These are phyloP conservation scores for Coemansia sp. DNA, from an alignment of 192 early-diverging fungal species.

Conservation along the genomic window DNA sequence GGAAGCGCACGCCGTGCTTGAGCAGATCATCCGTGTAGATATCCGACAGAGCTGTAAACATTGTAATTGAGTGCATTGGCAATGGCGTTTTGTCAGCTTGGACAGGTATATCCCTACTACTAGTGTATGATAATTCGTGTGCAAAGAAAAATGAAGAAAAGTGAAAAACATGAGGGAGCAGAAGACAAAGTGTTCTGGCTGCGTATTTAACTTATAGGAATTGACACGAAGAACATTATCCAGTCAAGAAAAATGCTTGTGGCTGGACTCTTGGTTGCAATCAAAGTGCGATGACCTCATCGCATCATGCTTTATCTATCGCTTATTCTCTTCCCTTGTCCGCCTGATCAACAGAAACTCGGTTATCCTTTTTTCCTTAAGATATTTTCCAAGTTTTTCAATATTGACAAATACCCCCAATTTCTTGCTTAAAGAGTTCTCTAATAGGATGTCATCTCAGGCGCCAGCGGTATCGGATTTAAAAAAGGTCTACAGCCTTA, in stretches of 20 bases:
- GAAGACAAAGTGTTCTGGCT: not conserved
- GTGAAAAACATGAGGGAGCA: not conserved
- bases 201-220: not conserved
- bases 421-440: not conserved
- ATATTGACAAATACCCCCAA: not conserved
- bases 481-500: constrained; percentile 32
- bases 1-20: constrained; percentile 19
- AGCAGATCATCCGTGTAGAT: constrained; percentile 17
- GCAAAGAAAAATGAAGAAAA: not conserved
- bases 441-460: not conserved
- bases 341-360: no score
- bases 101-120: not conserved
- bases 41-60: constrained; percentile 9
- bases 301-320: no score
- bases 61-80: not conserved
- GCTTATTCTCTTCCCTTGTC: no score
- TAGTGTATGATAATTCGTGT: not conserved
- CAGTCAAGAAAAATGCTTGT: no score
- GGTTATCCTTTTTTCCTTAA: no score
- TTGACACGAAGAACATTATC: no score
- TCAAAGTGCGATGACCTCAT: no score
- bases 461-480: constrained; percentile 25
- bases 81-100: not conserved
- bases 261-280: no score
- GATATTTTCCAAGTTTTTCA: no score